Base-by-base conservation (phyloP, 352 stramenopile species). In the Phytophthora sansomeana region DNA sequence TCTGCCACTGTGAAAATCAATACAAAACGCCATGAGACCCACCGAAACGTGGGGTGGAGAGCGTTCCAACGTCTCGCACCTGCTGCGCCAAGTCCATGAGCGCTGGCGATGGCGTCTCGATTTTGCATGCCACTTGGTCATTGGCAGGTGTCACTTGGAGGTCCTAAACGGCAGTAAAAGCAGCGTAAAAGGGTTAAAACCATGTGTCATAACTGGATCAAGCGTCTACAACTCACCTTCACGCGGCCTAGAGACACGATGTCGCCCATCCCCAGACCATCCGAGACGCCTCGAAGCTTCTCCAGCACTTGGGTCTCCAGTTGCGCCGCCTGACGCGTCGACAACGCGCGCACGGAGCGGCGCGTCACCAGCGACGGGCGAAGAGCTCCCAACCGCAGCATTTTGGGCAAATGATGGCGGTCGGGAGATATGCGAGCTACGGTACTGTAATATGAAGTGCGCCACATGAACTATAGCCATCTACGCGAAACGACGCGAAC, bases 261-360 rank as follows among this genome's bases (percentile, higher is more conserved):
- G 50, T 94, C 75, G 51, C 82, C 80, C 47, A 93, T 74, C 13
- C 87, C 83, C 33, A 96, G 69, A 3, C 85, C 85, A 53, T 96
- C 85, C 38, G 78, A 75, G 28, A 96, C 75, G n/a, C 65, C 57
- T 28, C 85, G 83, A 48, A 96, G 67, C 48, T 80, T 78, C 57
- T 93, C 81, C 51, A 96, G 59, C 30, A 94, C 88, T 60, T 94
- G 73, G 50, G 76, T 89, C 72, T 96, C 88, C 52, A 94, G 44
- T 63, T 90, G 73, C 41, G 81, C 88, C 35, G 78, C 67, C 33
- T 84, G 81, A 19, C 87, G 85, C 53, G 80, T 81, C 48, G 85
- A 93, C 30, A 95, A 52, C n/a, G 65, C 59, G 50, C 81, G 75
- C 38, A 56, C 47, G 13, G 50, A 78, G 67, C 63, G 74, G 29